These are phyloP conservation scores for Aeschynomene evenia DNA, from an alignment of 306 rosid genomes.

Conservation along the genomic window DNA sequence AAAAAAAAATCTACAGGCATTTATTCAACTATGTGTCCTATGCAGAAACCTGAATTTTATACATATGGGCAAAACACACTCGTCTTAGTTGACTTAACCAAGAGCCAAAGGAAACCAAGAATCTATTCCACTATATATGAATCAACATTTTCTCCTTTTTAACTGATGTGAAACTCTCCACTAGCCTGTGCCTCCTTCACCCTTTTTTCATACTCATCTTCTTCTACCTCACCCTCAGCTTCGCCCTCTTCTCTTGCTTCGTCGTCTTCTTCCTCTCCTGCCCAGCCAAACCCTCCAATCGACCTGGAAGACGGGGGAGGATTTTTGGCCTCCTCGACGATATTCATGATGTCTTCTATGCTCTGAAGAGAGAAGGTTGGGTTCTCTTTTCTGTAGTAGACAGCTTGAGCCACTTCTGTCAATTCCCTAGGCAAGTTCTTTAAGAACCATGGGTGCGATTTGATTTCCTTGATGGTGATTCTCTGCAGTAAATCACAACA, in stretches of 20 bases:
- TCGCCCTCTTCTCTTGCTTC: slow-evolving; percentile 37
- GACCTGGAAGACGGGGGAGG: slow-evolving; percentile 58
- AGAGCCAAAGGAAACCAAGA: slow-evolving; percentile 45
- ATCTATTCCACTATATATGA: slow-evolving; percentile 35
- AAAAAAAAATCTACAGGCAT: slow-evolving; percentile 33
- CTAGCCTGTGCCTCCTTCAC: slow-evolving; percentile 77
- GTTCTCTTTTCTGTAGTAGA: slow-evolving; percentile 68
- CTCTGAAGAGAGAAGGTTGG: slow-evolving; percentile 77
- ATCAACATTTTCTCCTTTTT: neutral
- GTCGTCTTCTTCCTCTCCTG: slow-evolving; percentile 59
- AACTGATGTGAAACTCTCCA: slow-evolving; percentile 58
- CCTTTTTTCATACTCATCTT: slow-evolving; percentile 70
- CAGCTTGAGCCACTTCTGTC: slow-evolving; percentile 71
- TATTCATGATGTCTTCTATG: slow-evolving; percentile 68
- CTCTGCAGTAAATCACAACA: slow-evolving; percentile 50
- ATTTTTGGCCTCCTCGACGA: slow-evolving; percentile 71
- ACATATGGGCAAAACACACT: slow-evolving; percentile 40
- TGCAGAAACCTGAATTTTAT: slow-evolving; percentile 44
- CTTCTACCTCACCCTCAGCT: slow-evolving; percentile 40
- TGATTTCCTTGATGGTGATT: slow-evolving; percentile 74
- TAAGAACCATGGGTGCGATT: slow-evolving; percentile 78
- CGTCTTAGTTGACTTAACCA: slow-evolving; percentile 25
- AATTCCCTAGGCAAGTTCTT: slow-evolving; percentile 87
- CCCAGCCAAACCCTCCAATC: slow-evolving; percentile 73
- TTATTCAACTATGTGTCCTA: slow-evolving; percentile 39